phyloP scores from a whole-genome alignment of 495 filamentous ascomycete species.

The Cenococcum geophilum region DNA sequence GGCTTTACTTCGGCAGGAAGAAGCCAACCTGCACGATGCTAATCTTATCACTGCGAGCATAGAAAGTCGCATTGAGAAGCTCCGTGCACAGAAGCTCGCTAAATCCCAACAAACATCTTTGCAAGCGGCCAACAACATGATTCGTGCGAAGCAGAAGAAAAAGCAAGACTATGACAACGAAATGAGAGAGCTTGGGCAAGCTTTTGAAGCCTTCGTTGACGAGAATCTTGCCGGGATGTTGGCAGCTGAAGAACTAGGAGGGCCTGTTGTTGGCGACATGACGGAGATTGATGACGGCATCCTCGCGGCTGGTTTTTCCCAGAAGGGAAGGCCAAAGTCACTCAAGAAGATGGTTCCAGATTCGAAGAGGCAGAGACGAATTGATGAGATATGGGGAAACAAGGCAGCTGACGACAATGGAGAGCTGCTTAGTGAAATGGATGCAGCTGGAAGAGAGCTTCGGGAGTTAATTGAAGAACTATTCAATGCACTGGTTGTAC shows the following conservation, averaged over 20 bases:
- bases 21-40: constrained; percentile 56
- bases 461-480: constrained; percentile 57
- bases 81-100: constrained; percentile 49
- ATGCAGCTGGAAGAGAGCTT: constrained; percentile 61
- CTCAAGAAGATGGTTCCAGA: constrained; percentile 46
- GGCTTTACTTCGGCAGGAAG: constrained; percentile 52
- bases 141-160: constrained; percentile 52
- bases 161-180: constrained; percentile 51
- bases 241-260: constrained; percentile 79
- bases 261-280: constrained; percentile 73
- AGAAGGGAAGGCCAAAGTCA: constrained; percentile 58
- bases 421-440: constrained; percentile 50
- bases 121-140: constrained; percentile 54
- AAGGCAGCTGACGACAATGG: constrained; percentile 38
- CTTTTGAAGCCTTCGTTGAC: constrained; percentile 67
- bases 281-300: constrained; percentile 55
- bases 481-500: constrained; percentile 57
- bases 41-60: constrained; percentile 49
- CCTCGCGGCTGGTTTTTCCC: constrained; percentile 64
- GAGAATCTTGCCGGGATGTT: constrained; percentile 70
- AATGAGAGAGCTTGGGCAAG: constrained; percentile 51
- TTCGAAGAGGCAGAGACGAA: constrained; percentile 54
- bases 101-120: constrained; percentile 52
- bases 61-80: constrained; percentile 51
- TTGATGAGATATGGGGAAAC: constrained; percentile 66